Base-by-base conservation (phyloP, 352 stramenopile species). In the Lagenidium sp. region DNA sequence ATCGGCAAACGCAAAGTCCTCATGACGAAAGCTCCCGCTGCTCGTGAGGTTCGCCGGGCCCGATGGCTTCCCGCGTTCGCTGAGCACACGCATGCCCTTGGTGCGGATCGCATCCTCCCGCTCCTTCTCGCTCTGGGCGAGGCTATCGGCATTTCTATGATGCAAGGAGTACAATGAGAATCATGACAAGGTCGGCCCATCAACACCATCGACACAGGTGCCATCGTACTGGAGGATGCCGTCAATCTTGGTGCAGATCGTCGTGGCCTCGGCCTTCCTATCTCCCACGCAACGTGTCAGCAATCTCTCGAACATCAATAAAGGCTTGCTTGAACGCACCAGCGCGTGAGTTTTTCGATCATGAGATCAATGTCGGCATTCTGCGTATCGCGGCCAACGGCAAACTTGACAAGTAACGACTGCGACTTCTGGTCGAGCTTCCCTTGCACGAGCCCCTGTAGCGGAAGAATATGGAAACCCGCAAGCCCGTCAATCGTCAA, bases 351-450 rank as follows among this genome's bases (percentile, higher is more conserved):
- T 57, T 94, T 94, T 31, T 80, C 51, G 34, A 93, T 95, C 83
- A 96, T 95, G 32, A 53, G 63, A 31, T 85, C 80, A 42, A 96
- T 82, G 53, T 95, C 83, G 10, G 76, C 70, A 48, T 82, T 44
- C 45, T 83, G 69, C 10, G 86, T 91, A 50, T 96, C 86, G 16
- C 86, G 78, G n/a, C 80, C 85, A 15, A 95, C 75, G 0, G 83
- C 83, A 52, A 91, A 94, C 50, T 93, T 95, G 40, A 94, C 75
- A 26, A 88, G 63, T 13, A 94, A 79, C 15, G 62, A 63, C 20
- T 78, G 60, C 29, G 62, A 82, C 53, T 93, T 92, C 41, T 96
- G 85, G 50, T 96, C 79, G 48, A 96, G 54, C 41, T 96, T 95
- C 53, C 82, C 86, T 67, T 94, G 72, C 20, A 96, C 54, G n/a